Evolutionary conservation across 1,284 basidiomycete species (phyloP).

Genomic region (Pseudomicrostroma phylloplanum): DNA sequence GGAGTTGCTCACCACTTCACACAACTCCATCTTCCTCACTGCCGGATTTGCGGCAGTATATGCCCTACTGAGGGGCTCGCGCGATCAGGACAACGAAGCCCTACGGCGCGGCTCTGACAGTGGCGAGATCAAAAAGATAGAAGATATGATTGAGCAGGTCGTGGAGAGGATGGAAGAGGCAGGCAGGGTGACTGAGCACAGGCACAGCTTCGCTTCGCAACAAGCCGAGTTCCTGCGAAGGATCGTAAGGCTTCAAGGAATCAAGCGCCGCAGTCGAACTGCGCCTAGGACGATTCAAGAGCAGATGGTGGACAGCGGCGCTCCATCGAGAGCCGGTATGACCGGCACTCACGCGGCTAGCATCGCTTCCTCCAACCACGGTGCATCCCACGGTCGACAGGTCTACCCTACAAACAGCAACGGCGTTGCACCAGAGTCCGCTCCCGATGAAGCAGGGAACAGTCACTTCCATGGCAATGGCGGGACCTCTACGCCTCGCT

Average conservation of each 20-base stretch:
- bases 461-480: not conserved
- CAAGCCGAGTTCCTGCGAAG: constrained; percentile 4
- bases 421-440: too few species aligned
- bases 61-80: not conserved
- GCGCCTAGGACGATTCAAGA: not conserved
- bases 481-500: not conserved
- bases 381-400: not conserved
- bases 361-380: not conserved
- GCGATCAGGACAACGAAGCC: not conserved
- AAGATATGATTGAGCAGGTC: not conserved
- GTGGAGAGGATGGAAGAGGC: constrained; percentile 7
- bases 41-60: constrained; percentile 2
- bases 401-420: too few species aligned
- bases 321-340: not conserved
- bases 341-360: not conserved
- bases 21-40: not conserved
- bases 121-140: not conserved
- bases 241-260: not conserved
- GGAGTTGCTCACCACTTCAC: not conserved
- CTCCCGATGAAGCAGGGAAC: too few species aligned
- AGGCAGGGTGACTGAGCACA: constrained; percentile 3
- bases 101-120: not conserved
- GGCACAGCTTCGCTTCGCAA: not conserved
- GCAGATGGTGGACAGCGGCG: not conserved
- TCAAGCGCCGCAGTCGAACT: not conserved